Percentiles rank a stretch among this genome's conserved stretches.
phyloP scores from a whole-genome alignment of 2,329 filamentous ascomycete species.

The Hypoxylon rubiginosum region DNA sequence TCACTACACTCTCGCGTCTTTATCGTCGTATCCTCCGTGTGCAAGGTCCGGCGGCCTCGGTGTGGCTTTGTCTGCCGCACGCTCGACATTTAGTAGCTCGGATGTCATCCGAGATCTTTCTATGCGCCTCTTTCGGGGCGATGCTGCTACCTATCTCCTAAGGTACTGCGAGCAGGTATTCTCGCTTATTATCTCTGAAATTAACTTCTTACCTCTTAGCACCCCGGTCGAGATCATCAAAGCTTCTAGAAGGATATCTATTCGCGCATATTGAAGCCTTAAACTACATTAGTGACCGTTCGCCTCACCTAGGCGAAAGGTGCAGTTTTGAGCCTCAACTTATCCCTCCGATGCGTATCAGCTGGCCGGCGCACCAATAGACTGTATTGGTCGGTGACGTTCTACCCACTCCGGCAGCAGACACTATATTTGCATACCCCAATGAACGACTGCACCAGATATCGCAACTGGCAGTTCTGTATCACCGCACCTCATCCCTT shows the following conservation, averaged over 20 bases:
- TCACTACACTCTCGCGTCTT: slow-evolving; percentile 10
- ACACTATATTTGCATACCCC: slow-evolving; percentile 37
- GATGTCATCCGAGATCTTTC: slow-evolving; percentile 25
- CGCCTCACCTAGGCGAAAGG: slow-evolving; percentile 36
- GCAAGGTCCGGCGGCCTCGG: slow-evolving; percentile 33
- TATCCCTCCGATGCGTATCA: slow-evolving; percentile 28
- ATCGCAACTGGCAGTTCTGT: slow-evolving; percentile 33
- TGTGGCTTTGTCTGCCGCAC: slow-evolving; percentile 27
- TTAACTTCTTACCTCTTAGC: slow-evolving; percentile 26
- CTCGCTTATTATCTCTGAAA: slow-evolving; percentile 25
- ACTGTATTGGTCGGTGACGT: slow-evolving; percentile 27
- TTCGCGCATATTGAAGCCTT: slow-evolving; percentile 34
- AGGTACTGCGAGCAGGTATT: slow-evolving; percentile 12
- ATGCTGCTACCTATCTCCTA: slow-evolving; percentile 24
- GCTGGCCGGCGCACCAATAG: slow-evolving; percentile 30
- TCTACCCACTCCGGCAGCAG: slow-evolving; percentile 28
- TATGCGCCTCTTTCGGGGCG: slow-evolving; percentile 25
- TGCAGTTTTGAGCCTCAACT: slow-evolving; percentile 43
- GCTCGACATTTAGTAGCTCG: slow-evolving; percentile 24
- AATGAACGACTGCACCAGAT: slow-evolving; percentile 31
- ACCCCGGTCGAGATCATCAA: slow-evolving; percentile 20
- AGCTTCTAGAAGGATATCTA: slow-evolving; percentile 29
- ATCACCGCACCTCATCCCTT: slow-evolving; percentile 36
- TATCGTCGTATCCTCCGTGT: slow-evolving; percentile 12
- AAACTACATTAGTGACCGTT: slow-evolving; percentile 21